Conservation (phyloP, 1,139 yeast genomes). For the Saccharomyces hybrid region DNA sequence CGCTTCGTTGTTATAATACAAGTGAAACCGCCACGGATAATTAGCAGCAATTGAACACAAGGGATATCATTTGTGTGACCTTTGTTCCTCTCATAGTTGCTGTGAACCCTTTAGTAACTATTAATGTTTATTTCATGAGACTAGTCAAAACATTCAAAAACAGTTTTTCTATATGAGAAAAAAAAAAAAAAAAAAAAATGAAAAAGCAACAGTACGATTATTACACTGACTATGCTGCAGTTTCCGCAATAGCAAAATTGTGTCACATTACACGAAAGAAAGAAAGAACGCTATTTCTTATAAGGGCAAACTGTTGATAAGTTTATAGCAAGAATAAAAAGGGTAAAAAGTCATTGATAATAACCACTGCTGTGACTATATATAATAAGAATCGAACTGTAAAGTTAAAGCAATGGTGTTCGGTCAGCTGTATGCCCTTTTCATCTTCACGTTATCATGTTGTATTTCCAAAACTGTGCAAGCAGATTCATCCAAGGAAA, state of each 20-base stretch:
- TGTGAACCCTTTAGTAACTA: not conserved
- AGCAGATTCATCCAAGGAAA: not conserved
- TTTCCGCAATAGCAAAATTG: not conserved
- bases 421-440: not conserved
- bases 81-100: not conserved
- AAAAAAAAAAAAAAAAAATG: not conserved
- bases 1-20: too few relatives aligned
- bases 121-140: too few relatives aligned
- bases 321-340: not conserved
- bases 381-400: not conserved
- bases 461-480: not conserved
- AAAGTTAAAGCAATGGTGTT: not conserved
- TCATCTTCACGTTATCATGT: not conserved
- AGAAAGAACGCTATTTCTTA: constrained; percentile 2
- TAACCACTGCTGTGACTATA: not conserved
- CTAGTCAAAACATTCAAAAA: not conserved
- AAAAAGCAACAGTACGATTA: not conserved
- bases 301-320: not conserved
- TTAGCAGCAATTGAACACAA: not conserved
- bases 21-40: too few relatives aligned
- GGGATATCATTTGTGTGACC: not conserved
- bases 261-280: not conserved
- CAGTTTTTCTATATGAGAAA: not conserved
- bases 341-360: not conserved
- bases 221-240: not conserved